Base-by-base conservation (phyloP, 176 grass and related monocot genomes). In the Oryza meyeriana region DNA sequence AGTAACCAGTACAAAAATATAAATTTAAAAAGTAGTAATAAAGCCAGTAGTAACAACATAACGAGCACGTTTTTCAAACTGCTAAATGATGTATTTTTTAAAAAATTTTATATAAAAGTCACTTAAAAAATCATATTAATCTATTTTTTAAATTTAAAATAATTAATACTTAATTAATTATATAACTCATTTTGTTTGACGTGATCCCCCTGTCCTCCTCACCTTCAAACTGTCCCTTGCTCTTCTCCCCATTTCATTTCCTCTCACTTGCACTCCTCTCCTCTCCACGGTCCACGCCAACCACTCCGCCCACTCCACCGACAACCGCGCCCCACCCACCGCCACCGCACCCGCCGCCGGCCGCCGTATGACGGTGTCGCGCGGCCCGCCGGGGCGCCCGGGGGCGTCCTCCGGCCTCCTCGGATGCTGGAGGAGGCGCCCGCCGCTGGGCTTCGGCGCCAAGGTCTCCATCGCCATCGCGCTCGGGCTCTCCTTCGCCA, bases 391-490 rank as follows among this genome's bases (percentile, higher is more conserved):
- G 13, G 83, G 77, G 22, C 77, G 77, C 4, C 65, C 78, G 45
- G 45, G 2, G 45, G 45, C 45, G 3, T 50, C 13, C 33, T 80
- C 87, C 32, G 82, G 48, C 63, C 48, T 85, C 32, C 77, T 89
- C 61, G 84, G 69, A 36, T 83, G 88, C 47, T 94, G 90, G 81
- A 79, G 86, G 39, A 87, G 88, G 71, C 85, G 84, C 66, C 84
- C 84, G 40, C 86, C 92, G 66, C 75, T 98, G 85, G 88, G 88
- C 32, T 89, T 98, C 79, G 86, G 28, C 58, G 88, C 86, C 71
- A 98, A 94, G 86, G 95, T 98, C 52, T 61, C 72, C 41, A 87
- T 98, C 62, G 92, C 89, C 59, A 82, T 94, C 85, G 74, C 92
- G 32, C 80, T 98, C 78, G 95, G 90, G n/a, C 88, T 98, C 72